A percentile compares a stretch with the other conserved stretches of the same genome.
phyloP scores from a whole-genome alignment of 495 filamentous ascomycete species.

The Penicillium diatomitis region DNA sequence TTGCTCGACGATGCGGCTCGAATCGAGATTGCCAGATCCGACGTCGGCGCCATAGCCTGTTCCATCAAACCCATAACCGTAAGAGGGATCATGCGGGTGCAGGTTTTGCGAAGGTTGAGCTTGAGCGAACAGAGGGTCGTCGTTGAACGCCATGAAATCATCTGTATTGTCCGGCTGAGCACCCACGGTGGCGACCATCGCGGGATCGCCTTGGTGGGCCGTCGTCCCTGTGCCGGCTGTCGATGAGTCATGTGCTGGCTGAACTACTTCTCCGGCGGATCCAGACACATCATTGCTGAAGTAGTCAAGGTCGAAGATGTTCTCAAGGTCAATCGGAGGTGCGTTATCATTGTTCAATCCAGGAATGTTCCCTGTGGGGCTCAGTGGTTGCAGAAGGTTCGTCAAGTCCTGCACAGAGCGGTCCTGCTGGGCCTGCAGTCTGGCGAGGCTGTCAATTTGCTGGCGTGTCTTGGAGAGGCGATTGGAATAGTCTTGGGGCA shows the following conservation, averaged over 20 bases:
- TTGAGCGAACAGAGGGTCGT: not conserved
- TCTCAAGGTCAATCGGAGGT: conserved; percentile 53
- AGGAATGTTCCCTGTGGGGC: conserved; percentile 71
- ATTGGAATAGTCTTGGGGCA: conserved; percentile 44
- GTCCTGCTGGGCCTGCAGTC: conserved; percentile 64
- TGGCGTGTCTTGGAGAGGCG: conserved; percentile 54
- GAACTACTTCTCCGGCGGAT: conserved; percentile 10
- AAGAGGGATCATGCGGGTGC: conserved; percentile 14
- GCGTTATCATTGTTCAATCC: conserved; percentile 46
- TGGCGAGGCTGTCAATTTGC: conserved; percentile 65
- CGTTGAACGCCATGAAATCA: conserved; percentile 36
- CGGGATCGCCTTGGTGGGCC: no score
- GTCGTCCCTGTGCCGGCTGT: not conserved
- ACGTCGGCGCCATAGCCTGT: conserved; percentile 17
- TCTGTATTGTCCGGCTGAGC: conserved; percentile 22
- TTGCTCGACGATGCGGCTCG: conserved; percentile 33
- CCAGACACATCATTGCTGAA: conserved; percentile 35
- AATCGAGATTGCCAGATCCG: conserved; percentile 10
- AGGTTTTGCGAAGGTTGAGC: conserved; percentile 4
- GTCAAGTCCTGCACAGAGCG: conserved; percentile 61
- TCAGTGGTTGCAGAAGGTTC: conserved; percentile 63
- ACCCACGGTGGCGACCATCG: not conserved
- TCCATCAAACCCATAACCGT: conserved; percentile 25
- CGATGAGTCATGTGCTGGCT: conserved; percentile 15
- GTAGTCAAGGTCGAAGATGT: conserved; percentile 61